Evolutionary conservation across 306 rosid genomes (phyloP).

Genomic region (Herpetospermum pedunculosum): DNA sequence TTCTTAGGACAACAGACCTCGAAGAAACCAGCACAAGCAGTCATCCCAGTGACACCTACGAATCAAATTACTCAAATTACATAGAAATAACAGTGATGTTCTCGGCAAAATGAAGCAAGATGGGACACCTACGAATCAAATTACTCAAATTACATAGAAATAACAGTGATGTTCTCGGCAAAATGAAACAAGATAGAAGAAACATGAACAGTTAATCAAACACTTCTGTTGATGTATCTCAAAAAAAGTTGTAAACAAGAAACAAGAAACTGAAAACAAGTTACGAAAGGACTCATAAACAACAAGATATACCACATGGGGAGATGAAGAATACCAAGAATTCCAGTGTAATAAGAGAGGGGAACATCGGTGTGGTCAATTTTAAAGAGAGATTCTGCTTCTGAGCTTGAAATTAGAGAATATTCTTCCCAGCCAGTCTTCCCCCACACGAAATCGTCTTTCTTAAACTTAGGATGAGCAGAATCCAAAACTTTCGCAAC

Average conservation of each 20-base stretch:
- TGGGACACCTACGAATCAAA: conserved; percentile 12
- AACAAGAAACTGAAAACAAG: too few species aligned
- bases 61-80: neutral
- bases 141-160: neutral
- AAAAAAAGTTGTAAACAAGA: too few species aligned
- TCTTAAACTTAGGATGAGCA: conserved; percentile 15
- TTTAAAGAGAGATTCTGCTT: neutral
- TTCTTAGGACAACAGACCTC: conserved; percentile 22
- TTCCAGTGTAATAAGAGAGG: conserved; percentile 24
- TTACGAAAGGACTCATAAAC: too few species aligned
- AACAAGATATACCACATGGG: too few species aligned
- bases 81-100: too few species aligned
- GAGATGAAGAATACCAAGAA: conserved; percentile 17
- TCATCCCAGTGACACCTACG: conserved; percentile 24
- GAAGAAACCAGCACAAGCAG: conserved; percentile 19
- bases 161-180: too few species aligned
- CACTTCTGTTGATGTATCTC: too few species aligned
- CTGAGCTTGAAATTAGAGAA: conserved; percentile 2
- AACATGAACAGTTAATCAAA: too few species aligned
- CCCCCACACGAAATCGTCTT: conserved; percentile 23
- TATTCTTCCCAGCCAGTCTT: conserved; percentile 22
- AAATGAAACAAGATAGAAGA: too few species aligned
- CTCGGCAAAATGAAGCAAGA: too few species aligned
- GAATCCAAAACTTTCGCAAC: conserved; percentile 26
- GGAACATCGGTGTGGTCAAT: conserved; percentile 22